Conservation (phyloP, 1,139 yeast species). For the Protomyces pachydermus region DNA sequence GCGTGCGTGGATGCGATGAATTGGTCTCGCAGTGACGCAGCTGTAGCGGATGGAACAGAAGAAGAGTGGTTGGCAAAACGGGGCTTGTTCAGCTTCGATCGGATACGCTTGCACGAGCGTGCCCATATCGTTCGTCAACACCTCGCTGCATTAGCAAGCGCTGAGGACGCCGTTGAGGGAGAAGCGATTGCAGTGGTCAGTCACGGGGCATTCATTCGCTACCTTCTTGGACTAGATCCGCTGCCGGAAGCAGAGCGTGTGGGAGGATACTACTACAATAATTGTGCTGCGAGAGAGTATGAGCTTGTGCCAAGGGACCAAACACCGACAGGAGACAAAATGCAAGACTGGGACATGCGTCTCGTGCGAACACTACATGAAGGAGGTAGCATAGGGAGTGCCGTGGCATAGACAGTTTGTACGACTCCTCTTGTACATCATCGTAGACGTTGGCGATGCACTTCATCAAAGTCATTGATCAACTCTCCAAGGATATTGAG, state of each 20-base stretch:
- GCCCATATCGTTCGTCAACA: neutral
- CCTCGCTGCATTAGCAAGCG: neutral
- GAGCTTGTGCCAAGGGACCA: neutral
- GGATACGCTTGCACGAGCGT: neutral
- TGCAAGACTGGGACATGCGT: neutral
- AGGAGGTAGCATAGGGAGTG: neutral
- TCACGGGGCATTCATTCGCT: constrained; percentile 7
- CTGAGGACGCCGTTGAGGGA: neutral
- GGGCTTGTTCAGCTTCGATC: neutral
- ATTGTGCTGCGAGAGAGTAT: constrained; percentile 3
- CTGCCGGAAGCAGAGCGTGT: neutral
- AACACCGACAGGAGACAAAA: neutral
- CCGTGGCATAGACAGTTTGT: neutral
- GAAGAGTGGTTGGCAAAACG: neutral
- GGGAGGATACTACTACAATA: constrained; percentile 9
- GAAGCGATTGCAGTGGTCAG: neutral
- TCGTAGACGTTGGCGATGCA: constrained; percentile 12
- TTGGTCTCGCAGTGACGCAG: neutral
- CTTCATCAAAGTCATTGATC: constrained; percentile 12
- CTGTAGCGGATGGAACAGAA: neutral
- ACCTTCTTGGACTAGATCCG: neutral
- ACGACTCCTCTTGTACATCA: neutral
- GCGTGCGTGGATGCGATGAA: neutral
- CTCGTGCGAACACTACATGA: neutral
- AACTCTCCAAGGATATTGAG: constrained; percentile 4